Percentiles rank a stretch among this genome's conserved stretches.
phyloP scores from a whole-genome alignment of 208 protist species.

The Trichomonas tenax region DNA sequence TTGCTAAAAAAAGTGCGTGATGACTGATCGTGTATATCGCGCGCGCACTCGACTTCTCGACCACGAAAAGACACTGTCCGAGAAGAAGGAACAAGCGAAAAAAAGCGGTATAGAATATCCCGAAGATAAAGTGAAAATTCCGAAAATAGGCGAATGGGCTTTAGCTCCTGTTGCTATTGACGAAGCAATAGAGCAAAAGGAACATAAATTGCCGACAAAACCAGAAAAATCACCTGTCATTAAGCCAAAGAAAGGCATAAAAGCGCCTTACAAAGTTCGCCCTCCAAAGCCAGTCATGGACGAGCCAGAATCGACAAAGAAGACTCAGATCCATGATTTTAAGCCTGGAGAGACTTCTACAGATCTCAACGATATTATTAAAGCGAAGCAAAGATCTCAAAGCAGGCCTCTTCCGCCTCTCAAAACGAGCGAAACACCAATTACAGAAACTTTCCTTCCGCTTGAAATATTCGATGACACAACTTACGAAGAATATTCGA shows the following conservation, averaged over 20 bases:
- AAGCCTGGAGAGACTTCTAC: background rate
- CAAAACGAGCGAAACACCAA: background rate
- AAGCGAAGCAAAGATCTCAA: background rate
- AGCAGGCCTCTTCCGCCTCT: background rate
- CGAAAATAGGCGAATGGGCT: slow-evolving; percentile 11
- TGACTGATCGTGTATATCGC: background rate
- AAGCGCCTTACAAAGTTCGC: background rate
- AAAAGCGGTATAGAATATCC: background rate
- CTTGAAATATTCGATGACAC: slow-evolving; percentile 14
- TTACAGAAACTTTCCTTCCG: background rate
- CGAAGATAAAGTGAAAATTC: background rate
- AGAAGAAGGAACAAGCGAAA: background rate
- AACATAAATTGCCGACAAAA: background rate
- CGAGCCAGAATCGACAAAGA: background rate
- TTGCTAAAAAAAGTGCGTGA: background rate
- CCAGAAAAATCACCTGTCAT: background rate
- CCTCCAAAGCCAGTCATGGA: background rate
- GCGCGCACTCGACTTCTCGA: background rate
- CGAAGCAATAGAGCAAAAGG: background rate
- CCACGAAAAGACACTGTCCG: background rate
- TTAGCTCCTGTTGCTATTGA: background rate
- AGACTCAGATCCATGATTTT: background rate
- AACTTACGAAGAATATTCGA: slow-evolving; percentile 5
- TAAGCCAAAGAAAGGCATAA: background rate
- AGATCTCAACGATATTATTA: background rate